Base-by-base conservation (phyloP, 345 rosid genomes). In the Euphorbia lathyris region DNA sequence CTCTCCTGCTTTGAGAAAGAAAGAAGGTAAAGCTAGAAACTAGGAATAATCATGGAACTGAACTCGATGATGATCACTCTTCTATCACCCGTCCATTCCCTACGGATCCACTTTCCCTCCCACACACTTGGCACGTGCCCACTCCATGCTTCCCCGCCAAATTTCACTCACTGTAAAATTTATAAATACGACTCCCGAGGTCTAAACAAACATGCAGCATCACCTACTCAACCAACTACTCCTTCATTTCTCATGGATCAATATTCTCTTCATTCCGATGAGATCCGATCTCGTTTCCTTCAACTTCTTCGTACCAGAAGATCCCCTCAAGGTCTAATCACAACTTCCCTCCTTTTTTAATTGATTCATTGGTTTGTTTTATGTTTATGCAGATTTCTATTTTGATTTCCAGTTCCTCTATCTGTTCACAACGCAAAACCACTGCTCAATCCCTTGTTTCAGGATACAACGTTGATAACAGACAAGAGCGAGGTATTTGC, bases 251-350 rank as follows among this genome's bases (percentile, higher is more conserved):
- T 16, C 23, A 72, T 76, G 83, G 83, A 76, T 65, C 58, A 64
- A 22, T 63, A 32, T 1, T 6, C 26, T 32, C n/a, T 42, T 27
- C 67, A 80, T 53, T 60, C 71, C 7, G 85, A 70, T 51, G 17
- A 72, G 73, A 75, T 87, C 71, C 83, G 97, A 64, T 62, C 72
- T 60, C 77, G 86, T 67, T 93, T 91, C 77, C 78, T 91, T 26
- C 67, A 63, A 9, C 40, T 85, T 63, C 88, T 93, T 32, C 83
- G 73, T 0, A 75, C 86, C 74, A 74, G 88, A 55, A 83, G 94
- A 47, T 77, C 86, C 16, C 58, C 67, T 0, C 63, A 82, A 84
- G 96, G 97, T 84, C 23, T 20, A 4, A 14, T 59, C 63, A 29
- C 42, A 53, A 1, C 27, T 53, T 20, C 26, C 22, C 9, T 10